Base-by-base conservation (phyloP, 257 asterid genomes). In the Penstemon davidsonii region DNA sequence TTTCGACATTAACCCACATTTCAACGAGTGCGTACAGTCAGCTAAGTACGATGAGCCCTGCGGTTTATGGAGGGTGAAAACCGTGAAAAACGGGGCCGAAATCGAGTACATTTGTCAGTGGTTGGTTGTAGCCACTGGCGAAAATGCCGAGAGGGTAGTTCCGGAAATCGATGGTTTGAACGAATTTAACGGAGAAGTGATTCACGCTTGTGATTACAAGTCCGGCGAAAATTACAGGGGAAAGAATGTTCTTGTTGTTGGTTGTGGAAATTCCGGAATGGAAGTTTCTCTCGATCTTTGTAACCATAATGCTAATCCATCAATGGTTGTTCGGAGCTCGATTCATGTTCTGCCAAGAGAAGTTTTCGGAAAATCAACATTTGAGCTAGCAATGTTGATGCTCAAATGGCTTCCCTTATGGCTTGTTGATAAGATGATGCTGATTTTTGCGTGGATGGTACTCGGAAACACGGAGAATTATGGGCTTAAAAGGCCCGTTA, bases 121-220 rank as follows among this genome's bases (percentile, higher is more conserved):
- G 82, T 83, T 88, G 3, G 88, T 88, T 5, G 95, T 88, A 47
- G 96, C 96, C 40, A 83, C 95, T 5, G 96, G 95, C 4, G 96
- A 88, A 43, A 86, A 86, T 55, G 88, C 96, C 0, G 96, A 84
- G 64, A 56, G 74, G 1, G 83, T 83, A 12, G 72, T 84, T 53
- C 96, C 96, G 64, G 95, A 88, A 33, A 83, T 88, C 7, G 85
- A 79, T 0, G 90, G 93, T 7, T 15, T 86, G 55, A 25, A 37
- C 56, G 86, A 82, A n/a, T 86, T 86, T 47, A 72, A 58, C 3
- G 93, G 92, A 5, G 83, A 82, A 3, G 83, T 84, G 4, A 62
- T 86, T 37, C 88, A 84, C 64, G 88, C 83, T 11, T 79, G 80
- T 40, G 88, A 86, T 11, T 83, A 86, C 58, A 86, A 81, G 61